These are phyloP conservation scores for Podospora bellae-mahoneyi DNA, from an alignment of 495 filamentous ascomycete species.

Conservation along the genomic window DNA sequence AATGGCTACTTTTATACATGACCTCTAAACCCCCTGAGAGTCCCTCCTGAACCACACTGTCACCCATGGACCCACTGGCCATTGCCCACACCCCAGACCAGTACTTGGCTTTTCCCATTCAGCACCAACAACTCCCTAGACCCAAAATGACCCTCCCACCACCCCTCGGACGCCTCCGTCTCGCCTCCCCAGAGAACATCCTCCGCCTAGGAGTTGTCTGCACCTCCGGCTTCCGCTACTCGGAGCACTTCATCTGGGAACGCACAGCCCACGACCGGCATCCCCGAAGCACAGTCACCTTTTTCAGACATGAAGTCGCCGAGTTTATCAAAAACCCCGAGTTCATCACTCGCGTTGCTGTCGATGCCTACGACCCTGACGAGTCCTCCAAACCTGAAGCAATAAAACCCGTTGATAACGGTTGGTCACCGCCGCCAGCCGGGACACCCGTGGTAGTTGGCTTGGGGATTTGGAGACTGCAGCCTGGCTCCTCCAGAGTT, in stretches of 20 bases:
- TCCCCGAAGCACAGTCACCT: neutral
- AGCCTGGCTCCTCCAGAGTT: neutral
- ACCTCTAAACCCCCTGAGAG: too few species aligned
- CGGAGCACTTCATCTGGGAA: constrained; percentile 6
- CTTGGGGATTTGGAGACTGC: neutral
- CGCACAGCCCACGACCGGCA: neutral
- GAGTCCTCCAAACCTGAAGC: neutral
- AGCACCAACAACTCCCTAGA: neutral
- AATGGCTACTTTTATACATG: too few species aligned
- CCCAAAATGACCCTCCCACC: neutral
- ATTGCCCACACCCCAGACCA: neutral
- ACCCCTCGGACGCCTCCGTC: neutral
- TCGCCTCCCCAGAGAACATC: neutral
- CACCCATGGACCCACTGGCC: neutral
- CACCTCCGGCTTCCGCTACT: neutral
- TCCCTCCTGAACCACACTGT: too few species aligned
- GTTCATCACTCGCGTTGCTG: neutral
- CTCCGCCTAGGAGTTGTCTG: neutral
- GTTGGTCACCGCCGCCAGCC: neutral
- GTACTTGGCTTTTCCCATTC: too few species aligned
- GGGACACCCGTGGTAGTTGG: constrained; percentile 3
- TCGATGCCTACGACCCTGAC: neutral
- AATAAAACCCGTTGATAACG: neutral
- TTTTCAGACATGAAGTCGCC: neutral
- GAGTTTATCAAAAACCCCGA: constrained; percentile 1